Evolutionary conservation across 1,284 basidiomycete species (phyloP).

Genomic region (Austropuccinia psidii): DNA sequence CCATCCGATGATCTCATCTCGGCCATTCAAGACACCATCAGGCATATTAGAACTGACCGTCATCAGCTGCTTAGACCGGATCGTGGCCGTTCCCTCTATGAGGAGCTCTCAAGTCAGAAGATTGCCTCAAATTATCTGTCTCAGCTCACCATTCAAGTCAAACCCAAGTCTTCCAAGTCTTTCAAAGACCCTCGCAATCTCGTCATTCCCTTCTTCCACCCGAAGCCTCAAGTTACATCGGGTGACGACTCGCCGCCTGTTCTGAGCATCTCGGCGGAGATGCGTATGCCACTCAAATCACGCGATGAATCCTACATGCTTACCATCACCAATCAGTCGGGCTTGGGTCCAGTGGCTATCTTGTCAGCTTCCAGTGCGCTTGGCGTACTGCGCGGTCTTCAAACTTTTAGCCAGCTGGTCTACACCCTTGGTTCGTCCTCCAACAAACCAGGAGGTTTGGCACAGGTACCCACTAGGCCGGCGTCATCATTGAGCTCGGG

Average conservation of each 20-base stretch:
- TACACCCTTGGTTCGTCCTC: constrained; percentile 41
- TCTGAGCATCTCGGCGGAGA: constrained; percentile 51
- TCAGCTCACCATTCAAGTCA: neutral
- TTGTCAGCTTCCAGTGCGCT: constrained; percentile 64
- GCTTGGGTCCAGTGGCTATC: constrained; percentile 53
- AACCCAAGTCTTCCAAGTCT: constrained; percentile 32
- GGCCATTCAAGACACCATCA: constrained; percentile 51
- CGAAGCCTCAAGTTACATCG: constrained; percentile 18
- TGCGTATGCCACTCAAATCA: constrained; percentile 53
- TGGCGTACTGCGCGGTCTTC: constrained; percentile 69
- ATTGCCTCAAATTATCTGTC: neutral
- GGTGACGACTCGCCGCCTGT: neutral
- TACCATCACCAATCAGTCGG: constrained; percentile 50
- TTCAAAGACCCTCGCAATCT: neutral
- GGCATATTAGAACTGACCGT: constrained; percentile 51
- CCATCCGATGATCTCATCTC: constrained; percentile 52
- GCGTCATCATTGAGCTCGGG: too few relatives aligned
- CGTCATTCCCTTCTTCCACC: too few relatives aligned
- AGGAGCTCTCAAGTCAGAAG: constrained; percentile 45
- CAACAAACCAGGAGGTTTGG: too few relatives aligned
- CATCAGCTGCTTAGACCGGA: constrained; percentile 54
- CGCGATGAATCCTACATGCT: constrained; percentile 64
- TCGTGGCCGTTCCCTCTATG: constrained; percentile 51
- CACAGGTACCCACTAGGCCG: too few relatives aligned
- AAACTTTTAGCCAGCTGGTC: constrained; percentile 68